Evolutionary conservation across 306 rosid species (phyloP).

Genomic region (Lupinus albus): DNA sequence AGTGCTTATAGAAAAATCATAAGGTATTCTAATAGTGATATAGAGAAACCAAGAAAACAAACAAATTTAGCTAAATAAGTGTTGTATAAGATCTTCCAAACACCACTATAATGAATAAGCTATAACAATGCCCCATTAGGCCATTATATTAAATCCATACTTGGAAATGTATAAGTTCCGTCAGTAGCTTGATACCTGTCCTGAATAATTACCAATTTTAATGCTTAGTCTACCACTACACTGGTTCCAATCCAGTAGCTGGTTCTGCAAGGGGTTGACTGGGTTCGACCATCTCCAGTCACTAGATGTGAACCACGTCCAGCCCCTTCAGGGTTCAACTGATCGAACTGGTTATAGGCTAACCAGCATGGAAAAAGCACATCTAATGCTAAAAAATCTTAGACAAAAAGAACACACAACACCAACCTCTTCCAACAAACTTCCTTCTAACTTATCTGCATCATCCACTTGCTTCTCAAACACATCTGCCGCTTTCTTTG

Average conservation of each 20-base stretch:
- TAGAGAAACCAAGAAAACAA: no score
- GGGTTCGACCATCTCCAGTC: conserved; percentile 25
- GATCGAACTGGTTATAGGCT: conserved; percentile 6
- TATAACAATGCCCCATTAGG: neutral
- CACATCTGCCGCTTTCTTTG: conserved; percentile 61
- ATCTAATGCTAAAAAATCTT: conserved; percentile 11
- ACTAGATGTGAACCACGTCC: conserved; percentile 9
- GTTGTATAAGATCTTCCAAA: no score
- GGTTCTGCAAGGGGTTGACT: conserved; percentile 4
- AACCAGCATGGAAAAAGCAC: conserved; percentile 24
- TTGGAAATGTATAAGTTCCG: neutral
- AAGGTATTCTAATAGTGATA: no score
- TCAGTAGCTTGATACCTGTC: neutral
- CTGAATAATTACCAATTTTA: conserved; percentile 14
- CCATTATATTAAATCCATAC: conserved; percentile 7
- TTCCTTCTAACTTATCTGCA: conserved; percentile 67
- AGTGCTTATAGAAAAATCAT: no score
- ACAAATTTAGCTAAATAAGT: no score
- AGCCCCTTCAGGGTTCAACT: conserved; percentile 23
- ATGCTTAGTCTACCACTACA: neutral
- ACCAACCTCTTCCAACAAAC: conserved; percentile 84
- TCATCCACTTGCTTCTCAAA: conserved; percentile 79
- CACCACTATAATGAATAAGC: neutral
- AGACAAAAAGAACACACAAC: conserved; percentile 13
- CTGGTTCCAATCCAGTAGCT: neutral